Conservation (phyloP, 495 filamentous ascomycete species). For the Cryomyces minteri region DNA sequence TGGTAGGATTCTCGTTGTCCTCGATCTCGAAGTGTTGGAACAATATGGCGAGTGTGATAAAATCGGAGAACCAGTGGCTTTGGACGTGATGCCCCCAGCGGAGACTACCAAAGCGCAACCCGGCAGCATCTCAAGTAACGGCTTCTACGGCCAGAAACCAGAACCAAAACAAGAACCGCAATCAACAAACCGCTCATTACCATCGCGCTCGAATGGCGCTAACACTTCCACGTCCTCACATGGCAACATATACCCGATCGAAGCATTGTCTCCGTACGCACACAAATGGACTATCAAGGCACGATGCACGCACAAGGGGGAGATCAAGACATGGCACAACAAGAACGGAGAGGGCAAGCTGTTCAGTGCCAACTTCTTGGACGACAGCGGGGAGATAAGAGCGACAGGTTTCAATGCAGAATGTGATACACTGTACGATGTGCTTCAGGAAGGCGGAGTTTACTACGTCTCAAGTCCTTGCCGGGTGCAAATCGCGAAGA, state of each 20-base stretch:
- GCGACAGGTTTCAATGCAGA: constrained; percentile 94
- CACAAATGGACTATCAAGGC: constrained; percentile 98
- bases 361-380: constrained; percentile 87
- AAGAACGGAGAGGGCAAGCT: constrained; percentile 77
- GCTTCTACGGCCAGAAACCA: constrained; percentile 63
- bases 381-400: constrained; percentile 88
- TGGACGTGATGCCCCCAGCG: constrained; percentile 37
- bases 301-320: constrained; percentile 72
- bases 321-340: constrained; percentile 91
- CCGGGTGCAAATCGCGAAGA: constrained; percentile 75
- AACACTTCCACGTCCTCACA: constrained; percentile 26
- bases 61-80: constrained; percentile 61
- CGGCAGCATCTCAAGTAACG: constrained; percentile 49
- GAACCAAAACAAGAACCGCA: constrained; percentile 23
- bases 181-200: constrained; percentile 7
- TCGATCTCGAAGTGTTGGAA: constrained; percentile 72
- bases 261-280: constrained; percentile 79
- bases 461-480: constrained; percentile 89
- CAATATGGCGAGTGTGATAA: constrained; percentile 68
- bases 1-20: constrained; percentile 66
- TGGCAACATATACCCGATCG: constrained; percentile 77
- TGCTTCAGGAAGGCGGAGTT: constrained; percentile 76
- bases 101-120: constrained; percentile 26
- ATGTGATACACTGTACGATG: constrained; percentile 63
- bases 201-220: constrained; percentile 11